Evolutionary conservation across 371 early-diverging fungal species (phyloP).

Genomic region (Mucor lusitanicus): DNA sequence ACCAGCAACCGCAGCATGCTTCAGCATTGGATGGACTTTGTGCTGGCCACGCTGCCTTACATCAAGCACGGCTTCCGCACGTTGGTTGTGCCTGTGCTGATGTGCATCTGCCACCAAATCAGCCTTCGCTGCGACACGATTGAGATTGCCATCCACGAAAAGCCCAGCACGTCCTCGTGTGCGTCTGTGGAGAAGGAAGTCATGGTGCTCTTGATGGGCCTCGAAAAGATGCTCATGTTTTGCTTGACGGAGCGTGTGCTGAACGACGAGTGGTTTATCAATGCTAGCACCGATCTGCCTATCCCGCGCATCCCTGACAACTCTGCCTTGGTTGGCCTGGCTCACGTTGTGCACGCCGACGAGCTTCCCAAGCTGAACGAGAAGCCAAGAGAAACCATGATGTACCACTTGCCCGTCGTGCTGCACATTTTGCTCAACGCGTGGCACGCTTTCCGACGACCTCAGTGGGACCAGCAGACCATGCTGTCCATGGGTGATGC

Average conservation of each 20-base stretch:
- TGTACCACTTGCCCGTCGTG: constrained; percentile 58
- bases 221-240: constrained; percentile 67
- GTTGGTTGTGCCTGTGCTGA: constrained; percentile 64
- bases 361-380: constrained; percentile 1
- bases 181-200: constrained; percentile 53
- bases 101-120: constrained; percentile 67
- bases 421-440: constrained; percentile 54
- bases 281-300: constrained; percentile 12
- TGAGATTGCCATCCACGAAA: constrained; percentile 38
- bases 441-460: constrained; percentile 54
- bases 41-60: constrained; percentile 64
- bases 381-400: constrained; percentile 50
- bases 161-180: neutral
- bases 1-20: constrained; percentile 65
- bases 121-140: constrained; percentile 43
- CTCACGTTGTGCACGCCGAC: constrained; percentile 36
- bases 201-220: constrained; percentile 60
- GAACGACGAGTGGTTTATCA: constrained; percentile 38
- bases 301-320: constrained; percentile 20
- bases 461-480: constrained; percentile 24
- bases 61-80: constrained; percentile 62
- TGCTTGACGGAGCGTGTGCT: constrained; percentile 55
- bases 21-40: constrained; percentile 81
- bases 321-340: constrained; percentile 33
- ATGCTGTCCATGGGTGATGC: constrained; percentile 32